phyloP scores from a whole-genome alignment of 73 alveolate species.

The Breviolum minutum region DNA sequence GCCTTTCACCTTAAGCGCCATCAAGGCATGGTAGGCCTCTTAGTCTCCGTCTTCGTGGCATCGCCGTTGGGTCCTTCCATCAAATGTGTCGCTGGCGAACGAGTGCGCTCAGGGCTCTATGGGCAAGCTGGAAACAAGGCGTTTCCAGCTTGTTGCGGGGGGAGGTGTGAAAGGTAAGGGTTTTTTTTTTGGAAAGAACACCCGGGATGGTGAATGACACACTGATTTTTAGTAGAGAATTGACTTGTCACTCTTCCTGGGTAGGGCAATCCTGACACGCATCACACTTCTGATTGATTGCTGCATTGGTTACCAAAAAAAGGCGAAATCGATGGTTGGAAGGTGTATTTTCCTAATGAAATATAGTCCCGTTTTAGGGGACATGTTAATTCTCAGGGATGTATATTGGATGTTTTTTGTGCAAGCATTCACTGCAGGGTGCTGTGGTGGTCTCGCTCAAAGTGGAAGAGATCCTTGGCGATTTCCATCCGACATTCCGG shows the following conservation, averaged over 20 bases:
- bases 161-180: background rate
- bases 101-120: slow-evolving; percentile 75
- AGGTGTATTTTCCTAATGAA: too few relatives aligned
- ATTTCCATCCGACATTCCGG: background rate
- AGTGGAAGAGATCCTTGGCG: slow-evolving; percentile 59
- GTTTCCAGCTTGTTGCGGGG: background rate
- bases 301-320: too few relatives aligned
- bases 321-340: too few relatives aligned
- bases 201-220: background rate
- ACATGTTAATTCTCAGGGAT: background rate
- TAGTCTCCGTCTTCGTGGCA: slow-evolving; percentile 53
- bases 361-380: background rate
- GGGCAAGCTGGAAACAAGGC: slow-evolving; percentile 94
- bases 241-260: too few relatives aligned
- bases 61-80: slow-evolving; percentile 48
- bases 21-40: slow-evolving; percentile 65
- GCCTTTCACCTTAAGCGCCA: background rate
- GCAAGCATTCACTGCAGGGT: slow-evolving; percentile 1
- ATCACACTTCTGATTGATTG: too few relatives aligned
- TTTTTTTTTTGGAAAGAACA: background rate
- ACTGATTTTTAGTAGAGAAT: background rate
- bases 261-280: too few relatives aligned
- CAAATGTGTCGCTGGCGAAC: slow-evolving; percentile 9
- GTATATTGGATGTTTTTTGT: too few relatives aligned
- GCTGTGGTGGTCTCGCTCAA: slow-evolving; percentile 68